Percentiles rank a stretch among this genome's conserved stretches.
phyloP scores from a whole-genome alignment of 2,329 filamentous ascomycete species.

The Chlorencoelia australis region DNA sequence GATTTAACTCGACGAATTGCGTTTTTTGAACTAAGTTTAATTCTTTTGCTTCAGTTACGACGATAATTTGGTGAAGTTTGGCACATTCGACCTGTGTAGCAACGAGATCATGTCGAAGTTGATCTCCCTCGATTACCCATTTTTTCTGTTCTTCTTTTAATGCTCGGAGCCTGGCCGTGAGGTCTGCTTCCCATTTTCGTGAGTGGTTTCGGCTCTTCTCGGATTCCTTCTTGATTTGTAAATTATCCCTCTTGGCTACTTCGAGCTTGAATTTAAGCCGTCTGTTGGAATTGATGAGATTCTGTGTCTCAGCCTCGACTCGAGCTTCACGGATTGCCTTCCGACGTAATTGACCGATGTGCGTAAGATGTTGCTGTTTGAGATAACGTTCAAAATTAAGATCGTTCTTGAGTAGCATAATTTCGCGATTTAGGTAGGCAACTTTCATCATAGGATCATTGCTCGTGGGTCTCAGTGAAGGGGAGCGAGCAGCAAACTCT shows the following conservation, averaged over 20 bases:
- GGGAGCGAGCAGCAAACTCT: constrained; percentile 19
- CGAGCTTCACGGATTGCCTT: constrained; percentile 68
- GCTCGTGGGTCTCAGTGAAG: constrained; percentile 23
- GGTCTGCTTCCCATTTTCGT: constrained; percentile 68
- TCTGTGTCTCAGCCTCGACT: constrained; percentile 73
- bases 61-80: constrained; percentile 54
- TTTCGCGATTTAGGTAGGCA: constrained; percentile 57
- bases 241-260: constrained; percentile 60
- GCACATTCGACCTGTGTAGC: constrained; percentile 49
- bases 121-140: constrained; percentile 47
- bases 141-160: constrained; percentile 62
- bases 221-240: constrained; percentile 61
- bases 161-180: constrained; percentile 54
- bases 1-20: constrained; percentile 50
- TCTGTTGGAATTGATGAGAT: constrained; percentile 67
- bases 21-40: constrained; percentile 52
- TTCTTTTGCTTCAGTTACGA: constrained; percentile 60
- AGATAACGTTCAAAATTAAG: constrained; percentile 76
- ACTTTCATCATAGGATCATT: constrained; percentile 28
- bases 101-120: constrained; percentile 47
- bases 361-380: constrained; percentile 72
- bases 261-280: constrained; percentile 62
- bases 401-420: constrained; percentile 70
- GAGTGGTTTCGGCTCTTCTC: constrained; percentile 61
- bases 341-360: constrained; percentile 69